A percentile compares a stretch with the other conserved stretches of the same genome.
Conservation (phyloP, 2,329 filamentous ascomycete species). For the Aschersonia sp. region DNA sequence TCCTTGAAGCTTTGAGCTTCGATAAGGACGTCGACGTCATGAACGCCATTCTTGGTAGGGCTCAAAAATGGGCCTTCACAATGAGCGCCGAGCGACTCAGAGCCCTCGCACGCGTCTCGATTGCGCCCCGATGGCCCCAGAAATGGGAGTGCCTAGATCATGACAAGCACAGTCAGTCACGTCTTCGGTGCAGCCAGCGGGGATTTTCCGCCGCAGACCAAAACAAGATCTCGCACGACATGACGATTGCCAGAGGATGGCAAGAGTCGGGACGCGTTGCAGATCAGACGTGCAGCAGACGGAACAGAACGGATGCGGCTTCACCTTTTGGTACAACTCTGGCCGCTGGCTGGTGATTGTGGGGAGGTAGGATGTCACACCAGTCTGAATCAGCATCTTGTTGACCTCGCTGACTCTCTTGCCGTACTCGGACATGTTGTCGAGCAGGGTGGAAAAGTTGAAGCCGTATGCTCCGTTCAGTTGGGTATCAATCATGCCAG, state of each 20-base stretch:
- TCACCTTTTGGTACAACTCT: slow-evolving; percentile 68
- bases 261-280: background rate
- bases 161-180: background rate
- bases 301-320: slow-evolving; percentile 2
- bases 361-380: slow-evolving; percentile 78
- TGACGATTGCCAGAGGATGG: background rate
- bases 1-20: slow-evolving; percentile 49
- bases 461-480: slow-evolving; percentile 88
- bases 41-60: slow-evolving; percentile 73
- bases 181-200: background rate
- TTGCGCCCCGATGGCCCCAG: slow-evolving; percentile 55
- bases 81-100: slow-evolving; percentile 80
- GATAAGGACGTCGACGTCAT: slow-evolving; percentile 59
- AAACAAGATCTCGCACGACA: too few species aligned
- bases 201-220: background rate
- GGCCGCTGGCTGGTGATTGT: slow-evolving; percentile 69
- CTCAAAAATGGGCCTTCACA: slow-evolving; percentile 83
- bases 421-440: slow-evolving; percentile 53
- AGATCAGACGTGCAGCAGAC: background rate
- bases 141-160: slow-evolving; percentile 49
- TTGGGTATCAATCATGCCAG: slow-evolving; percentile 82
- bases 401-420: slow-evolving; percentile 62
- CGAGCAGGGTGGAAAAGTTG: slow-evolving; percentile 73
- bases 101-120: slow-evolving; percentile 51
- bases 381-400: slow-evolving; percentile 56